Evolutionary conservation across 345 rosid genomes (phyloP), one percentile per base, ranked within the genome.

Genomic region (Populus pruinosa): DNA sequence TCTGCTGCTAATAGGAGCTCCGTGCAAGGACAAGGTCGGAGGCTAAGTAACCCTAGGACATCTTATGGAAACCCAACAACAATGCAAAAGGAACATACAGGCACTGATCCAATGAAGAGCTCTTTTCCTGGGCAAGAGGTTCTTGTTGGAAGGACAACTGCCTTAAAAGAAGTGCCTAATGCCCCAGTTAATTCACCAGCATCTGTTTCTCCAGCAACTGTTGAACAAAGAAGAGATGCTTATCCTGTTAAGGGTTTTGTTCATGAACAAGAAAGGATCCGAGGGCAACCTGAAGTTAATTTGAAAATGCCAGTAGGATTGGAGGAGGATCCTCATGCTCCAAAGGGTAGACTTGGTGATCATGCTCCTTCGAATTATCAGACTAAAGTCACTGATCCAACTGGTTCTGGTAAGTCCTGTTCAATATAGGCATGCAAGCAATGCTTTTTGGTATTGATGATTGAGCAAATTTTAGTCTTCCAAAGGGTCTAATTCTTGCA

Each of bases 271-370:
- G 81, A 74, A 41, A 85, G 78, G 6, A 49, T n/a, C 74, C 71
- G 81, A 33, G 87, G 83, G 62, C 85, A 72, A 70, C 82, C 79
- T 8, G 83, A 81, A 73, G 79, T 85, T 69, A 83, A 86, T 66
- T 14, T 85, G 25, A 88, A 78, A n/a, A 71, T 73, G 27, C 86
- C 90, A 8, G 74, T 27, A 63, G 81, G 85, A 38, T 73, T 87
- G 84, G 88, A 87, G 76, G 90, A 90, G 75, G 98, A 91, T 75
- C 85, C 89, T 4, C 86, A 76, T 61, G 89, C 85, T 61, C 93
- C 87, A 1, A 81, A 86, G 36, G 79, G 77, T 63, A 49, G 53
- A 21, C 73, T 70, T 20, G 80, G 50, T 38, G 69, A 77, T 75
- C 49, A 49, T 31, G 50, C 33, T 69, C 84, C 86, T 38, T 76